Evolutionary conservation across 441 rosid genomes (phyloP), one percentile per base, ranked within the genome.

Genomic region (Metrosideros polymorpha): DNA sequence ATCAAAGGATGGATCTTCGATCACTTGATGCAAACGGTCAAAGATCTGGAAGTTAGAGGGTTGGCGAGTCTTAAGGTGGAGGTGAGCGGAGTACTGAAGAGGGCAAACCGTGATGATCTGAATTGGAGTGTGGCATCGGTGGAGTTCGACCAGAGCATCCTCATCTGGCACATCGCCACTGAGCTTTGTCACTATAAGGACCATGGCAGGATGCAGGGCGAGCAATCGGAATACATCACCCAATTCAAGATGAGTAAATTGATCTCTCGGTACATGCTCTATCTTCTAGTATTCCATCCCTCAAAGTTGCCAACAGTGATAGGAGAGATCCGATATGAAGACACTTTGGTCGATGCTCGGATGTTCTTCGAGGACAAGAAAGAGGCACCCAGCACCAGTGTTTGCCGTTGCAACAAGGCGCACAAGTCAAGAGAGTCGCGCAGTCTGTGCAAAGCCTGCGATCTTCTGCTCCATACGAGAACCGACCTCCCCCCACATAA

Each of bases 341-440:
- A 57, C 32, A 57, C 63, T 57, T 57, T 57, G 0, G 0, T 13
- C 17, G 63, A n/a, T 0, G 32, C 63, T 13, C 32, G 14, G 63
- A n/a, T n/a, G 63, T 57, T 57, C 63, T n/a, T 57, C 0, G 63
- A 57, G 30, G 63, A 57, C 32, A 13, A 30, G 32, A 12, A 57
- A n/a, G 63, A n/a, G 32, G 63, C 32, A 57, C 9, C 63, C 30
- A 15, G 17, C 14, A 12, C 32, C 0, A 17, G 32, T 57, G 32
- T 0, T 0, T 57, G 32, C 66, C 18, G 32, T 32, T 57, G 63
- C 63, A 57, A 13, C 32, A 57, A 57, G 0, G 0, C 0, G 1
- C 32, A 57, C 63, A 57, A n/a, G 18, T 57, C 63, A n/a, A 57
- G 63, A 56, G 63, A n/a, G 63, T 57, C 32, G 0, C 9, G 2